Percentiles rank a stretch among this genome's conserved stretches.
phyloP scores from a whole-genome alignment of 345 rosid genomes.

The Mercurialis annua region DNA sequence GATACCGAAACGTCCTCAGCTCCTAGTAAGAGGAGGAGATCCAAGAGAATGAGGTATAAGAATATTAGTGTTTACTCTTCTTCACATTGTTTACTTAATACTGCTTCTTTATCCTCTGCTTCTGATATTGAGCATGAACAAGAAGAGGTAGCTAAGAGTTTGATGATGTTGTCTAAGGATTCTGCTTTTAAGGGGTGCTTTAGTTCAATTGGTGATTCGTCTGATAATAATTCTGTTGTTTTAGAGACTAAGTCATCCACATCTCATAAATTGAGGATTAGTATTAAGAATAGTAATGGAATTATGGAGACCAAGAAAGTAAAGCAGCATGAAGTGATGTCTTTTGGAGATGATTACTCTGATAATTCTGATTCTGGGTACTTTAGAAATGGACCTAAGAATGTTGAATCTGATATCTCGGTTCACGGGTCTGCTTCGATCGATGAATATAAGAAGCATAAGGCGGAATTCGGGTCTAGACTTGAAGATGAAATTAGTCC shows the following conservation, averaged over 20 bases:
- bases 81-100: constrained; percentile 37
- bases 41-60: constrained; percentile 51
- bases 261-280: constrained; percentile 43
- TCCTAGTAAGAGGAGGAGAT: constrained; percentile 58
- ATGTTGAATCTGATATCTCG: constrained; percentile 48
- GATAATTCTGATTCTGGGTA: constrained; percentile 72
- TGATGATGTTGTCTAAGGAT: constrained; percentile 87
- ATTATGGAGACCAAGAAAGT: constrained; percentile 30
- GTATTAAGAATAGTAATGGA: constrained; percentile 33
- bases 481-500: constrained; percentile 32
- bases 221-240: constrained; percentile 63
- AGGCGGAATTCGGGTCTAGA: constrained; percentile 35
- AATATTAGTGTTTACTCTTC: constrained; percentile 28
- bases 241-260: constrained; percentile 65
- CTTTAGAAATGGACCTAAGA: constrained; percentile 63
- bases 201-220: constrained; percentile 55
- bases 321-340: constrained; percentile 28
- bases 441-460: constrained; percentile 34
- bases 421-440: constrained; percentile 42
- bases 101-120: constrained; percentile 41
- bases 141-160: constrained; percentile 69
- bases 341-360: constrained; percentile 35
- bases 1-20: constrained; percentile 62
- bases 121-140: constrained; percentile 76
- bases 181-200: constrained; percentile 50